Percentiles rank a stretch among this genome's conserved stretches.
Evolutionary conservation across 2,329 filamentous ascomycete species (phyloP).

Genomic region (Colletotrichum coccodes): DNA sequence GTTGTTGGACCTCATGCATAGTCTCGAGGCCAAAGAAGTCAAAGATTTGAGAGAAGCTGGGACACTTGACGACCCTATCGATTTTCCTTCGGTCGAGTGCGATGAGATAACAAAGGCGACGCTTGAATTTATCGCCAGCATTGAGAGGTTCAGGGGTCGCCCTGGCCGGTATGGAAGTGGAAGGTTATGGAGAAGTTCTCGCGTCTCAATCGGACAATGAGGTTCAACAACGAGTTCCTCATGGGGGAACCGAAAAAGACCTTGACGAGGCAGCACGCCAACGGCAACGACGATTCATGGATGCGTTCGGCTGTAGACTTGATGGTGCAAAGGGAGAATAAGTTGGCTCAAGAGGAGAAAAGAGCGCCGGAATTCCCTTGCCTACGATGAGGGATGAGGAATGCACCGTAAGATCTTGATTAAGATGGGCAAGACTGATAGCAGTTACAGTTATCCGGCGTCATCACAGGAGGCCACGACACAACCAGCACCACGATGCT

Average conservation of each 20-base stretch:
- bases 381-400: constrained; percentile 24
- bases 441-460: constrained; percentile 41
- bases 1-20: background rate
- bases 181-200: constrained; percentile 11
- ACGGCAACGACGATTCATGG: background rate
- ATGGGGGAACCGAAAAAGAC: constrained; percentile 8
- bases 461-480: constrained; percentile 43
- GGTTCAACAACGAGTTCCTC: constrained; percentile 1
- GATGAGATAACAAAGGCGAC: background rate
- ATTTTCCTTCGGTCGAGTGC: constrained; percentile 3
- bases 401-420: background rate
- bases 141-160: constrained; percentile 6
- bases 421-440: background rate
- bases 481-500: constrained; percentile 40
- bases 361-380: background rate
- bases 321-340: constrained; percentile 25
- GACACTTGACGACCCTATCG: background rate
- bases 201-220: constrained; percentile 1
- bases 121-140: constrained; percentile 2
- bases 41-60: background rate
- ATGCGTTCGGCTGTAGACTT: constrained; percentile 24
- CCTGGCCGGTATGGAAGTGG: constrained; percentile 6
- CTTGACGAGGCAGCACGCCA: background rate
- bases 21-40: background rate
- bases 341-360: constrained; percentile 17